A percentile compares a stretch with the other conserved stretches of the same genome.
Conservation (phyloP, 495 filamentous ascomycete genomes). For the Aspergillus carlsbadensis region DNA sequence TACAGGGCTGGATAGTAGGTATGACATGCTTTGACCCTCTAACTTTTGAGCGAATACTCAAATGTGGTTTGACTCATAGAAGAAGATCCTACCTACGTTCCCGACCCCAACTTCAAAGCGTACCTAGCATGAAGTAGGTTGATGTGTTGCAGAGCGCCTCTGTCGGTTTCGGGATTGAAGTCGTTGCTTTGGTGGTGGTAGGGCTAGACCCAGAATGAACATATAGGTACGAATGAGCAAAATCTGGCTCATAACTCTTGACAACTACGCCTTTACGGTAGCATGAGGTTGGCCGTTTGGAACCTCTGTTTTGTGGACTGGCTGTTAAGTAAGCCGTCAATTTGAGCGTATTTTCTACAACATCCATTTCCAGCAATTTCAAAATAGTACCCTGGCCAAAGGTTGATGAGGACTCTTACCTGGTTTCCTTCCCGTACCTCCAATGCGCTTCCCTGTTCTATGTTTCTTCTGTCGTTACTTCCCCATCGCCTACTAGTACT, state of each 20-base stretch:
- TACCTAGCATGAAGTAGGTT: too few relatives aligned
- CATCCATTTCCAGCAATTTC: conserved; percentile 5
- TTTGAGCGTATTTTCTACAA: neutral
- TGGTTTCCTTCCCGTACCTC: conserved; percentile 5
- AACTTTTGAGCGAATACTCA: too few relatives aligned
- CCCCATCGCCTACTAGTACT: conserved; percentile 9
- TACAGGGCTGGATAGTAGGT: neutral
- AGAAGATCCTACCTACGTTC: too few relatives aligned
- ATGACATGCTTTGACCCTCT: neutral
- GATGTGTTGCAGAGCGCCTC: too few relatives aligned
- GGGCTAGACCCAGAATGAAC: too few relatives aligned
- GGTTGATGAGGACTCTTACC: neutral
- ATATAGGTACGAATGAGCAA: too few relatives aligned
- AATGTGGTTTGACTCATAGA: neutral
- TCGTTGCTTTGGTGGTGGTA: too few relatives aligned
- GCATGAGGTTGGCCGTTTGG: too few relatives aligned
- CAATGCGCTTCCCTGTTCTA: conserved; percentile 17
- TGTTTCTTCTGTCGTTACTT: conserved; percentile 18
- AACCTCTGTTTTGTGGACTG: neutral
- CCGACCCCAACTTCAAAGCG: too few relatives aligned
- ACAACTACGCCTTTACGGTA: too few relatives aligned
- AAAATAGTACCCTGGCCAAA: neutral
- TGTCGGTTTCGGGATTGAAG: too few relatives aligned
- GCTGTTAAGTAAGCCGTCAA: neutral
- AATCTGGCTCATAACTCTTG: too few relatives aligned